phyloP scores from a whole-genome alignment of 371 early-diverging fungal species.

The Lichtheimia ornata region DNA sequence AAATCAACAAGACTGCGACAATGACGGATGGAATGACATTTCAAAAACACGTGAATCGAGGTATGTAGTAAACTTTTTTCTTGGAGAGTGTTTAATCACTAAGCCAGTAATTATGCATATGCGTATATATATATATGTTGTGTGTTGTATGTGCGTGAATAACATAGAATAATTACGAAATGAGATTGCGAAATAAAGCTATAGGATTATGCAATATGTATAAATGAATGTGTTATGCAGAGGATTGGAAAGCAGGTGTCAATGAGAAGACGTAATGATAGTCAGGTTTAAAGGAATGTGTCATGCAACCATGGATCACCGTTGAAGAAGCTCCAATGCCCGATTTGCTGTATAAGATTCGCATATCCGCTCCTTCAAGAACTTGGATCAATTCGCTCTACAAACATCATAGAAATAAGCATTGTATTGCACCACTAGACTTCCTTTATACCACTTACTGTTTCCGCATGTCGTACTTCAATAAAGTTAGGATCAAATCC shows the following conservation, averaged over 20 bases:
- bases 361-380: constrained; percentile 37
- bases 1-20: constrained; percentile 44
- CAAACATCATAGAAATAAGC: not conserved
- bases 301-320: constrained; percentile 48
- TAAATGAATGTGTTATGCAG: not conserved
- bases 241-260: not conserved
- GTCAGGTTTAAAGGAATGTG: constrained; percentile 46
- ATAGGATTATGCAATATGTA: not conserved
- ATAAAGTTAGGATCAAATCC: constrained; percentile 88
- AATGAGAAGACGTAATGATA: constrained; percentile 44
- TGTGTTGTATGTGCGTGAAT: constrained; percentile 1
- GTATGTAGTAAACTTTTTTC: not conserved
- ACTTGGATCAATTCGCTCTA: constrained; percentile 48
- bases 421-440: not conserved
- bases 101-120: not conserved
- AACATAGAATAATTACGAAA: not conserved
- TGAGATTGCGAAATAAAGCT: too few species aligned
- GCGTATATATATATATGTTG: not conserved
- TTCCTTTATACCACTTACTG: constrained; percentile 46
- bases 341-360: constrained; percentile 33
- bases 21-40: constrained; percentile 32
- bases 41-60: constrained; percentile 7
- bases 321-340: constrained; percentile 24
- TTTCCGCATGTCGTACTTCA: constrained; percentile 84
- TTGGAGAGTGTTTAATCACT: not conserved